Base-by-base conservation (phyloP, 352 stramenopile species). In the Globisporangium alternatum region DNA sequence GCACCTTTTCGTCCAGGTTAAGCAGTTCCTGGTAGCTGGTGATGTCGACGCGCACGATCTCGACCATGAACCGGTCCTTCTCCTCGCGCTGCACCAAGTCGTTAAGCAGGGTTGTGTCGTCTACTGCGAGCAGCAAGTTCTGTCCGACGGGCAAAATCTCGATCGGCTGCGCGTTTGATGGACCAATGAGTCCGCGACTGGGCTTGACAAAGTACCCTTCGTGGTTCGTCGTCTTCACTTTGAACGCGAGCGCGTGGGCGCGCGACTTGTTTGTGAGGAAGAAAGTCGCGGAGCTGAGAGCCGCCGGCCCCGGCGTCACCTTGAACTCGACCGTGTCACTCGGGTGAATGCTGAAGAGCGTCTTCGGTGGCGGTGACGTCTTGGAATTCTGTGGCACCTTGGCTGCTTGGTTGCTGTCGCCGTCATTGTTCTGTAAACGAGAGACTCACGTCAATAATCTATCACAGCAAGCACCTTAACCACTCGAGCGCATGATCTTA, bases 161-260 rank as follows among this genome's bases (percentile, higher is more conserved):
- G 39, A 94, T 67, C 61, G 80, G 69, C 58, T 89, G 79, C 9
- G 77, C 77, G 51, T 74, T 89, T 3, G 77, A 83, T n/a, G 77
- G 64, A 0, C 68, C 75, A 19, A 94, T 84, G 35, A 92, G 56
- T 1, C 85, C 85, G 48, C 77, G 72, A 30, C 72, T 82, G n/a
- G 85, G 85, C 55, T 91, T 86, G 12, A 94, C 81, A 30, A 83
- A 82, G 60, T 94, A 94, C 2, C 80, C 83, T 3, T 71, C 76
- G 51, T 88, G 81, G 68, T 94, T 91, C 8, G 85, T 90, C 19
- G 83, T 94, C 66, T 88, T 89, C 62, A 94, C 74, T 60, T 91
- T 92, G 56, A 90, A 94, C 12, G 69, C 74, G 3, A 94, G 69
- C 25, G 80, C 86, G 33, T 78, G 67, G 13, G 60, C 67, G 17